These are phyloP conservation scores for Daldinia concentrica DNA, from an alignment of 495 filamentous ascomycete species.

Conservation along the genomic window DNA sequence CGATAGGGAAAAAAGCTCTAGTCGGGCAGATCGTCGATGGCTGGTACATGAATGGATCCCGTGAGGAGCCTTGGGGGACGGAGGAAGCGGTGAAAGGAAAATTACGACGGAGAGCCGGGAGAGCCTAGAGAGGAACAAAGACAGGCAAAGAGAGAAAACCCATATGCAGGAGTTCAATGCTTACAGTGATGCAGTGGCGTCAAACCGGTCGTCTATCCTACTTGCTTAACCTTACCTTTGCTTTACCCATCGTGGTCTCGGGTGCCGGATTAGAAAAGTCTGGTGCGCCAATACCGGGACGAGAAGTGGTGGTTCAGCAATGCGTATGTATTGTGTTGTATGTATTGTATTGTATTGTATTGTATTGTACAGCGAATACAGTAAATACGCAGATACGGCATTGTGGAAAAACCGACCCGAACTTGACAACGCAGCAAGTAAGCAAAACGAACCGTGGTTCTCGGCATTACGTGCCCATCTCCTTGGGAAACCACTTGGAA, in stretches of 20 bases:
- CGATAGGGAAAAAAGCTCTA: constrained; percentile 19
- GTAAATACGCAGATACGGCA: background rate
- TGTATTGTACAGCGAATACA: constrained; percentile 1
- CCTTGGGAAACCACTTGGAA: constrained; percentile 15
- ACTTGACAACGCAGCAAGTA: constrained; percentile 40
- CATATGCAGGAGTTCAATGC: constrained; percentile 27
- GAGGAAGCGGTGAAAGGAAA: constrained; percentile 39
- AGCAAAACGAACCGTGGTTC: constrained; percentile 36
- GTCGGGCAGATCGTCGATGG: constrained; percentile 37
- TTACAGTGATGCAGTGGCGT: constrained; percentile 32
- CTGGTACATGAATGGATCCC: constrained; percentile 24
- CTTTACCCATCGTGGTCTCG: constrained; percentile 32
- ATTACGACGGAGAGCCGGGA: constrained; percentile 37
- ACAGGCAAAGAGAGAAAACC: background rate
- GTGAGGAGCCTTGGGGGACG: constrained; percentile 26
- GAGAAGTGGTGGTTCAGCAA: constrained; percentile 23
- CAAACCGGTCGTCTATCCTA: constrained; percentile 36
- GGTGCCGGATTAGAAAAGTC: constrained; percentile 21
- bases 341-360: too few species aligned
- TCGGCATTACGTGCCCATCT: constrained; percentile 28
- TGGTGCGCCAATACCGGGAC: constrained; percentile 31
- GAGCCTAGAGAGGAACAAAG: background rate
- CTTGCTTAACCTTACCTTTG: constrained; percentile 31
- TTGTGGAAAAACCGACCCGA: constrained; percentile 9
- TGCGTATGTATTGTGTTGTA: background rate